phyloP scores from a whole-genome alignment of 2,329 filamentous ascomycete species.

The Pseudogymnoascus pannorum region DNA sequence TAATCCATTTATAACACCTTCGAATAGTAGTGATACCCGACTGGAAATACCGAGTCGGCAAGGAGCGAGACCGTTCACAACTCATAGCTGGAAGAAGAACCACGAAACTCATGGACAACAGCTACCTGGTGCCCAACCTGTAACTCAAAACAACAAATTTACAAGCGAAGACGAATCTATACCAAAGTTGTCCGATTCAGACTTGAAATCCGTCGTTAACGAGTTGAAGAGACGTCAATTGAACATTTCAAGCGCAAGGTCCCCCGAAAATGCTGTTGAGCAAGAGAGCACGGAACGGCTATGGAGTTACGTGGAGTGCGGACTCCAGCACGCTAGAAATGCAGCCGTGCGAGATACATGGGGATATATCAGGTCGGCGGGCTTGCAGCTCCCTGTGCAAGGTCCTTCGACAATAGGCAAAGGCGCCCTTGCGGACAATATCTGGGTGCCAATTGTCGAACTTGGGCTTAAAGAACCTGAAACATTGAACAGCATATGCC shows the following conservation, averaged over 20 bases:
- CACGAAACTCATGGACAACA: neutral
- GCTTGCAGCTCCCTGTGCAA: neutral
- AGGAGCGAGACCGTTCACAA: neutral
- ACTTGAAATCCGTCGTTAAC: neutral
- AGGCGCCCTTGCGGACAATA: conserved; percentile 31
- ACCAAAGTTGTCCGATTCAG: neutral
- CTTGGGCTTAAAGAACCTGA: conserved; percentile 27
- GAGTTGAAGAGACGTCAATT: conserved; percentile 3
- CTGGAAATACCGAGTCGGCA: neutral
- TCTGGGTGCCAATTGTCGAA: conserved; percentile 41
- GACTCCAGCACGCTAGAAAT: neutral
- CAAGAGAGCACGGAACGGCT: conserved; percentile 3
- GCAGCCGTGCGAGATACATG: neutral
- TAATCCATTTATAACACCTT: neutral
- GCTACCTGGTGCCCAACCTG: neutral
- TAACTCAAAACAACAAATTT: neutral
- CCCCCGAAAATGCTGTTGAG: neutral
- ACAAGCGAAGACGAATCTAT: neutral
- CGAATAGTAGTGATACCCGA: neutral
- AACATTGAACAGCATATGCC: conserved; percentile 31
- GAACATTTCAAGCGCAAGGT: neutral
- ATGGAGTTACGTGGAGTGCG: neutral
- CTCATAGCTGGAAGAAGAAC: neutral
- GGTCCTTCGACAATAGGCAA: conserved; percentile 1
- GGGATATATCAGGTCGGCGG: neutral